Evolutionary conservation across 352 stramenopile genomes (phyloP).

Genomic region (Phytopythium helicoides): DNA sequence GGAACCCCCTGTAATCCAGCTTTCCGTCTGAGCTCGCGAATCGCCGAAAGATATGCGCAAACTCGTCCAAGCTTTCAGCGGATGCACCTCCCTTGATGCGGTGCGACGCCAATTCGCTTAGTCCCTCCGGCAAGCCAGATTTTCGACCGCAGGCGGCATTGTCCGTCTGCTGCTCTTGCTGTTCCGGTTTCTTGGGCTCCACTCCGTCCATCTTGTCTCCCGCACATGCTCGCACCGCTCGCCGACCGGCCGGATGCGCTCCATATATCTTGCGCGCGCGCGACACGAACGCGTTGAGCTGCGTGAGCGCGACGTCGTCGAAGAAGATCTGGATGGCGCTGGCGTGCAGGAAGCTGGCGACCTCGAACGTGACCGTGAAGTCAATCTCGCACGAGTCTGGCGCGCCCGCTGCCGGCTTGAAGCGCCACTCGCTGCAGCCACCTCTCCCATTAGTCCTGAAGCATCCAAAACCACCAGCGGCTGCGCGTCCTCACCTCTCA

Average conservation of each 20-base stretch:
- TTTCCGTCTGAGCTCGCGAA: slow-evolving; percentile 52
- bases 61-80: slow-evolving; percentile 44
- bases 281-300: slow-evolving; percentile 81
- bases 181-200: too few relatives aligned
- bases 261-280: slow-evolving; percentile 57
- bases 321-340: slow-evolving; percentile 86
- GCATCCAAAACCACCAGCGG: background rate
- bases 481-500: slow-evolving; percentile 45
- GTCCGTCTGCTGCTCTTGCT: too few relatives aligned
- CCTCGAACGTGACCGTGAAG: slow-evolving; percentile 82
- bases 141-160: too few relatives aligned
- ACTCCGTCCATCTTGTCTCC: too few relatives aligned
- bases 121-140: background rate
- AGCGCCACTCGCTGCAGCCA: slow-evolving; percentile 75
- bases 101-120: slow-evolving; percentile 8
- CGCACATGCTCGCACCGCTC: too few relatives aligned
- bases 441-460: too few relatives aligned
- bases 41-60: slow-evolving; percentile 47
- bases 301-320: slow-evolving; percentile 75
- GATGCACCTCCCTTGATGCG: slow-evolving; percentile 52
- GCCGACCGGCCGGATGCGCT: too few relatives aligned
- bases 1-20: slow-evolving; percentile 66
- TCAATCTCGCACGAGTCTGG: slow-evolving; percentile 66
- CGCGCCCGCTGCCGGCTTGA: slow-evolving; percentile 37
- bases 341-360: slow-evolving; percentile 74